A percentile compares a stretch with the other conserved stretches of the same genome.
These are phyloP conservation scores for Pistacia vera DNA, from an alignment of 345 rosid genomes.

Conservation along the genomic window DNA sequence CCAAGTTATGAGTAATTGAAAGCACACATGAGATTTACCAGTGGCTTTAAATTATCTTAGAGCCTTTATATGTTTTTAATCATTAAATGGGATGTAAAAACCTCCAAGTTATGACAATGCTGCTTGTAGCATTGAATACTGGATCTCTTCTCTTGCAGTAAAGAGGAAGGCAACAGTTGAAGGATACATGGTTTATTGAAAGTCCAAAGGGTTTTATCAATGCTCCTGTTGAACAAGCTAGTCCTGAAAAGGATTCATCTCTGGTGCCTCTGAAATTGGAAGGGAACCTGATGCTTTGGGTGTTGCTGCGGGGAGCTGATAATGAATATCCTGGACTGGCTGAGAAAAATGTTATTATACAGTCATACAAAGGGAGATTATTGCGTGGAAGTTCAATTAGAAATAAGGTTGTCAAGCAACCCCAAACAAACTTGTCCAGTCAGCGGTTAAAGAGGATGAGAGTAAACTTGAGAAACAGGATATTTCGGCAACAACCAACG, in stretches of 20 bases:
- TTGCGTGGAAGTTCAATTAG: constrained; percentile 32
- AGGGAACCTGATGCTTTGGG: constrained; percentile 28
- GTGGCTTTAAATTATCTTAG: neutral
- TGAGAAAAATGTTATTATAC: constrained; percentile 27
- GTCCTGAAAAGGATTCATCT: constrained; percentile 37
- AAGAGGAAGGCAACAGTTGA: constrained; percentile 26
- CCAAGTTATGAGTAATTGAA: neutral
- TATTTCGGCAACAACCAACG: constrained; percentile 42
- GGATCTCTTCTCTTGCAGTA: constrained; percentile 36
- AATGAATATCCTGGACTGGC: constrained; percentile 30
- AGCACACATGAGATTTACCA: neutral
- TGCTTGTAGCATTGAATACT: neutral
- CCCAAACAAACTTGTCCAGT: constrained; percentile 32
- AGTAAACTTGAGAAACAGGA: constrained; percentile 37
- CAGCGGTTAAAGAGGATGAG: constrained; percentile 44
- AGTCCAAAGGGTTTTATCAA: constrained; percentile 17
- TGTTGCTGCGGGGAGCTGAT: constrained; percentile 27
- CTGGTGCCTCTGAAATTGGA: constrained; percentile 32
- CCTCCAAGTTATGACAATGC: neutral
- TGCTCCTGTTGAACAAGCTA: constrained; percentile 35
- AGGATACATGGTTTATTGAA: constrained; percentile 26
- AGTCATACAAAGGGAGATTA: constrained; percentile 40
- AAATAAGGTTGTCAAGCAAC: constrained; percentile 34
- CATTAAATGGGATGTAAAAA: neutral
- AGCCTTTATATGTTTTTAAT: neutral